These are phyloP conservation scores for Silene latifolia DNA, from an alignment of 148 eudicot genomes.

Conservation along the genomic window DNA sequence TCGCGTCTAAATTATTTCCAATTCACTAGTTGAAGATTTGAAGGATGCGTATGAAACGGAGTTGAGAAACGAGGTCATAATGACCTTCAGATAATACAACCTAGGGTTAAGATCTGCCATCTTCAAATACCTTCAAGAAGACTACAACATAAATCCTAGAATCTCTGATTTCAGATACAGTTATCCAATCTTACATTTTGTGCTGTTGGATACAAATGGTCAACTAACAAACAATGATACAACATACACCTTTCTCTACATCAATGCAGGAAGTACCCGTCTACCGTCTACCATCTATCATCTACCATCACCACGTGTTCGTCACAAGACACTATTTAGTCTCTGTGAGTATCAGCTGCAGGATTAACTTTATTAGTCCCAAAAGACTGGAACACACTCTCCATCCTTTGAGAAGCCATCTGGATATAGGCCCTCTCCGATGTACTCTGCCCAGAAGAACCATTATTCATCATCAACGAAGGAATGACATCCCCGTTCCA, in stretches of 20 bases:
- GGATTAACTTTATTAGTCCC: slow-evolving; percentile 2
- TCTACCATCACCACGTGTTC: not conserved
- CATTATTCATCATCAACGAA: slow-evolving; percentile 3
- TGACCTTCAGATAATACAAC: too few relatives aligned
- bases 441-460: not conserved
- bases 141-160: too few relatives aligned
- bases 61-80: too few relatives aligned
- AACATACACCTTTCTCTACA: too few relatives aligned
- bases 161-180: not conserved
- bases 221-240: too few relatives aligned
- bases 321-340: slow-evolving; percentile 1
- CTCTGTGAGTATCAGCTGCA: slow-evolving; percentile 11
- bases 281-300: not conserved
- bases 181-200: not conserved
- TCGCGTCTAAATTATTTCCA: too few relatives aligned
- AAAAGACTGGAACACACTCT: slow-evolving; percentile 4
- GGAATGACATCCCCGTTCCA: not conserved
- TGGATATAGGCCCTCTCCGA: not conserved
- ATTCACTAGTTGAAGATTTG: too few relatives aligned
- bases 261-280: too few relatives aligned
- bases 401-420: not conserved
- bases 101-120: too few relatives aligned
- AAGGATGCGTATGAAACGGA: too few relatives aligned
- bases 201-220: too few relatives aligned
- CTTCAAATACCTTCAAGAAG: too few relatives aligned